Conservation (phyloP, 345 rosid genomes). For the Toxicodendron radicans region DNA sequence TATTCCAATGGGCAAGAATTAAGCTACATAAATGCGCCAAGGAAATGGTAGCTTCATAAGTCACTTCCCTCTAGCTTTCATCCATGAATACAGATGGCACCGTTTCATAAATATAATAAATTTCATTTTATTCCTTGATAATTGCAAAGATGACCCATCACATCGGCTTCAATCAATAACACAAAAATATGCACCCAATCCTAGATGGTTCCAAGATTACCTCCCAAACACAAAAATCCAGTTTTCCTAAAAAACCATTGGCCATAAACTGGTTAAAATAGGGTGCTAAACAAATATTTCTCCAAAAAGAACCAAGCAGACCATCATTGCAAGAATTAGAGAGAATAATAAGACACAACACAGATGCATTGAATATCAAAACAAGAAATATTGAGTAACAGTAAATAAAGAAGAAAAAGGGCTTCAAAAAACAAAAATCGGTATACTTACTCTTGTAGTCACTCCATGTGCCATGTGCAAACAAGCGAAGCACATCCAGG, state of each 20-base stretch:
- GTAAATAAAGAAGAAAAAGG: background rate
- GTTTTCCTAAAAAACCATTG: background rate
- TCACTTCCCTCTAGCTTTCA: no score
- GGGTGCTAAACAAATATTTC: background rate
- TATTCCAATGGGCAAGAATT: no score
- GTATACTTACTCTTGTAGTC: slow-evolving; percentile 76
- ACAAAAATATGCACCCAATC: background rate
- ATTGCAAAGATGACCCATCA: no score
- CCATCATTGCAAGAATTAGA: background rate
- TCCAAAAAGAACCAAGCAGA: background rate
- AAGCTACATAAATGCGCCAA: no score
- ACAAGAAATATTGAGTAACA: background rate
- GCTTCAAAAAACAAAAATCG: background rate
- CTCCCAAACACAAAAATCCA: background rate
- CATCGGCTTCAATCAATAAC: no score
- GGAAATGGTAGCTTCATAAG: no score
- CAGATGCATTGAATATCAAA: background rate
- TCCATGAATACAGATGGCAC: no score
- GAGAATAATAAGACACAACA: background rate
- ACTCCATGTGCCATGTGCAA: slow-evolving; percentile 92
- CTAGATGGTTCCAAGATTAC: background rate
- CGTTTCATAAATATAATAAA: no score
- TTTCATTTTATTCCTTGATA: no score
- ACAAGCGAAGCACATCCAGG: slow-evolving; percentile 68
- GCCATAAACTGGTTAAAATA: background rate